A percentile compares a stretch with the other conserved stretches of the same genome.
These are phyloP conservation scores for Microcyclospora pomicola DNA, from an alignment of 2,329 filamentous ascomycete genomes.

Conservation along the genomic window DNA sequence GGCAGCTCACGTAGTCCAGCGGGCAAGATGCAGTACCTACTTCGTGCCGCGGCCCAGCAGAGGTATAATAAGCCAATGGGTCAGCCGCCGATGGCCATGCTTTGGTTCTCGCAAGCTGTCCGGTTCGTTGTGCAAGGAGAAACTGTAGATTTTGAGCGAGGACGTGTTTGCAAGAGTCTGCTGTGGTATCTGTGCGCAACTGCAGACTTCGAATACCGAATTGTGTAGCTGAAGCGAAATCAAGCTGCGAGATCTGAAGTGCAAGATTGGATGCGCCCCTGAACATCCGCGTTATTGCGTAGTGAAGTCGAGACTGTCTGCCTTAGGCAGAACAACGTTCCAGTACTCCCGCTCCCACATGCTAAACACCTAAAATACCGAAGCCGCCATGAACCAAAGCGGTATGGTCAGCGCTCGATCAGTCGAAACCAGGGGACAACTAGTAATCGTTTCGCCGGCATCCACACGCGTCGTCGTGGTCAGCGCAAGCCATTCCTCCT, in stretches of 20 bases:
- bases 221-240: conserved; percentile 1
- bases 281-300: conserved; percentile 2
- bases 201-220: no score
- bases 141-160: conserved; percentile 1
- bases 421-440: no score
- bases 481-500: no score
- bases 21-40: conserved; percentile 6
- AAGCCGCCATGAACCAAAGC: no score
- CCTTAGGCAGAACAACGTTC: no score
- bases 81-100: conserved; percentile 11
- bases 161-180: not conserved
- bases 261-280: conserved; percentile 5
- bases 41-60: conserved; percentile 5
- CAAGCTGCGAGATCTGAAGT: conserved; percentile 7
- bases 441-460: no score
- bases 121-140: conserved; percentile 3
- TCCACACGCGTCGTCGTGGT: no score
- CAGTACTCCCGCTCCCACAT: no score
- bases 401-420: no score
- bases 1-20: conserved; percentile 5
- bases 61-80: conserved; percentile 9
- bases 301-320: not conserved
- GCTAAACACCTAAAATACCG: no score
- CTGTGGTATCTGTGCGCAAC: not conserved
- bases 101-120: conserved; percentile 5